phyloP scores from a whole-genome alignment of 306 rosid species.

The Trifolium dubium region DNA sequence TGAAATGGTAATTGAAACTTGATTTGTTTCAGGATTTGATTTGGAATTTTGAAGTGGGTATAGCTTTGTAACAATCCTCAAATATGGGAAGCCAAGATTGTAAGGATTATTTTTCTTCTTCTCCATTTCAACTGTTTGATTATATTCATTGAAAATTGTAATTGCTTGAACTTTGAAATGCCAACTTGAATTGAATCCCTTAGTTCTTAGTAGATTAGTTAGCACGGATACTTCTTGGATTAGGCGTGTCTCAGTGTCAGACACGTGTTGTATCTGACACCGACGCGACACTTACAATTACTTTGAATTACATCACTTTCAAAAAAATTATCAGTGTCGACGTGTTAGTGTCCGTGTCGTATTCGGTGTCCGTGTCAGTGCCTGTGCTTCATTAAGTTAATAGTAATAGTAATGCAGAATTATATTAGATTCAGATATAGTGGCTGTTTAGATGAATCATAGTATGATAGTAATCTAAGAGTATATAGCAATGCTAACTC shows the following conservation, averaged over 20 bases:
- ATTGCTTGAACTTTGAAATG: slow-evolving; percentile 19
- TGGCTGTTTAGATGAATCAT: slow-evolving; percentile 15
- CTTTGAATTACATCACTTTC: too few relatives aligned
- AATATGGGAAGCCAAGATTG: slow-evolving; percentile 67
- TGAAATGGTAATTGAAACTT: not conserved
- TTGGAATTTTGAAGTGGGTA: slow-evolving; percentile 22
- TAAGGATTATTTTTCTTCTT: slow-evolving; percentile 48
- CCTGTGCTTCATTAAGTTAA: too few relatives aligned
- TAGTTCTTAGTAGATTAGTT: too few relatives aligned
- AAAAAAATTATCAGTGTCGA: too few relatives aligned
- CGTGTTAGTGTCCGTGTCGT: too few relatives aligned
- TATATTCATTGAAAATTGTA: slow-evolving; percentile 3
- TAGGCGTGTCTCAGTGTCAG: too few relatives aligned
- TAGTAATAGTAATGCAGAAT: not conserved
- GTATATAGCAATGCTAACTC: slow-evolving; percentile 13
- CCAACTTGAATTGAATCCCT: slow-evolving; percentile 5
- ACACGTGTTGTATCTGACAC: too few relatives aligned
- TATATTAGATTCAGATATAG: slow-evolving; percentile 4
- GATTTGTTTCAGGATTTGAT: slow-evolving; percentile 36
- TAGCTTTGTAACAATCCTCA: slow-evolving; percentile 3
- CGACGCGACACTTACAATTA: too few relatives aligned
- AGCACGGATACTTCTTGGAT: too few relatives aligned
- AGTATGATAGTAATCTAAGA: slow-evolving; percentile 15
- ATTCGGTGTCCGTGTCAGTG: too few relatives aligned
- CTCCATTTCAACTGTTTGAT: slow-evolving; percentile 31